Evolutionary conservation across 371 early-diverging fungal species (phyloP), one percentile per base, ranked within the genome.

Genomic region (Apophysomyces trapeziformis): DNA sequence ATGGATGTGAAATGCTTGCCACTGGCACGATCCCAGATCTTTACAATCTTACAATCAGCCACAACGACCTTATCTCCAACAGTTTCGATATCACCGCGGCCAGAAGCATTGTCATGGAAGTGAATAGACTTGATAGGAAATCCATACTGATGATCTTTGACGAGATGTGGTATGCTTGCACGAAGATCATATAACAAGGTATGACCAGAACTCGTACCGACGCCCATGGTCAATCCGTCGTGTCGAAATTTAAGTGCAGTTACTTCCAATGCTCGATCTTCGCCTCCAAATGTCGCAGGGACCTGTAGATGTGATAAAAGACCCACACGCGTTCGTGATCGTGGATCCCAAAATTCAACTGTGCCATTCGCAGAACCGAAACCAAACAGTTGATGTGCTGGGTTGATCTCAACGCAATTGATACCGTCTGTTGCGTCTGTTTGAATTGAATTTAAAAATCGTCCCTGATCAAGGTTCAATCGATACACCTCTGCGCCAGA

Each of bases 101-200:
- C 77, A 50, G 82, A 75, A 16, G 81, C 86, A 12, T 88, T 82
- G 62, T 90, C 89, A 63, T 95, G 92, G 88, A 95, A 98, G 58
- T 85, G 66, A 57, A 99, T 73, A 14, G 82, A 84, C 74, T 94
- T 96, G 76, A 99, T 98, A n/a, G 95, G 96, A 69, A 91, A 86
- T n/a, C 96, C 96, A 73, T 98, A 97, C 74, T 93, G 96, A 77
- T 99, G 97, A 80, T 97, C 97, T 77, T 97, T 96, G 71, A 92
- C 85, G 39, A 93, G 74, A 60, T 93, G 82, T 7, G 97, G 97
- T 13, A 85, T 85, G 38, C 86, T 84, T 66, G 92, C 87, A 60
- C 99, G 90, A 69, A 99, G 82, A 89, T 99, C 99, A 76, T 95
- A 99, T 58, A 97, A 76, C 38, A 96, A 74, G 7, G 97, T 92